Percentiles rank a stretch among this genome's conserved stretches.
phyloP scores from a whole-genome alignment of 331 rosid species.

The Rosa hybrid region DNA sequence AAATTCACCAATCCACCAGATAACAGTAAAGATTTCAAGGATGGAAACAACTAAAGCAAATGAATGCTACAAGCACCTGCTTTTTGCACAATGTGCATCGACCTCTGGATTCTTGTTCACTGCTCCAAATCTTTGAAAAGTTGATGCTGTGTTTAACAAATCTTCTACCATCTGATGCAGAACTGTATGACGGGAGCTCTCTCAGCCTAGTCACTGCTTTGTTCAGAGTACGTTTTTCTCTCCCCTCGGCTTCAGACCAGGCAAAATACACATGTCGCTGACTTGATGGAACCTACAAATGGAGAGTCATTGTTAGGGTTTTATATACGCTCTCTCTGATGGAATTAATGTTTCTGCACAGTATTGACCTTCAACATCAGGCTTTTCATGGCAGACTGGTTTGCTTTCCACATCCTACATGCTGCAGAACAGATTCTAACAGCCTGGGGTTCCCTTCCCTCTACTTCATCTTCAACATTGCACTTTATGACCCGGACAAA shows the following conservation, averaged over 20 bases:
- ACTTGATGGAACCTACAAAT: constrained; percentile 92
- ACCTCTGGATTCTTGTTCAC: constrained; percentile 71
- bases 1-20: background rate
- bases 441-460: constrained; percentile 77
- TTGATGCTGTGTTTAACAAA: constrained; percentile 69
- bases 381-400: constrained; percentile 70
- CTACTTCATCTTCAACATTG: constrained; percentile 51
- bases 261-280: constrained; percentile 84
- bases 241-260: constrained; percentile 75
- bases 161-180: constrained; percentile 55
- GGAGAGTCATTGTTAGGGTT: constrained; percentile 32
- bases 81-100: constrained; percentile 76
- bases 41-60: constrained; percentile 20
- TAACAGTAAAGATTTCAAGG: background rate
- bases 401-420: constrained; percentile 71
- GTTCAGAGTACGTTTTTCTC: constrained; percentile 52
- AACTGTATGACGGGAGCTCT: constrained; percentile 54
- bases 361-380: constrained; percentile 61
- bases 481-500: constrained; percentile 83
- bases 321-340: constrained; percentile 22
- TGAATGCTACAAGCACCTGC: constrained; percentile 53
- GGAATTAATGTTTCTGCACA: constrained; percentile 20
- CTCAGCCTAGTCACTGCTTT: constrained; percentile 71
- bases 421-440: constrained; percentile 70
- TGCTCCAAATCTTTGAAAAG: constrained; percentile 92